phyloP scores from a whole-genome alignment of 768 basidiomycete genomes.

The Mrakia hoshinonis region DNA sequence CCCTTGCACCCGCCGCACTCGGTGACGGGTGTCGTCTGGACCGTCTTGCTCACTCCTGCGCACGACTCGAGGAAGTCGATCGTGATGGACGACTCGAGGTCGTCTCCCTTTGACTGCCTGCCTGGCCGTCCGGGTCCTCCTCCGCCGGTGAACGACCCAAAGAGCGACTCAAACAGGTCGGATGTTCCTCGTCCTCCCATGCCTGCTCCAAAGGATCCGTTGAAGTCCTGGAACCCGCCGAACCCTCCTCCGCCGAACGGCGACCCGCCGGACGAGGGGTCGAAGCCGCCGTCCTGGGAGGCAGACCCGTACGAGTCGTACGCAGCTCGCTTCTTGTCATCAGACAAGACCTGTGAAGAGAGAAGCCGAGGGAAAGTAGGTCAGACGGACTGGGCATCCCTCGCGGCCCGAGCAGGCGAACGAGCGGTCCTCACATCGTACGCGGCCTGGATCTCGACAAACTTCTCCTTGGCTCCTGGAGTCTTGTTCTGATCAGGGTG shows the following conservation, averaged over 20 bases:
- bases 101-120: conserved; percentile 52
- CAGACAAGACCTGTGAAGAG: conserved; percentile 65
- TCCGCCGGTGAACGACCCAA: conserved; percentile 54
- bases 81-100: conserved; percentile 67
- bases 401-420: not conserved
- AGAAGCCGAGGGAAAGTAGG: not conserved
- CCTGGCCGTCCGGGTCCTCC: conserved; percentile 43
- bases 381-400: not conserved
- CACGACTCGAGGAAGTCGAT: conserved; percentile 91
- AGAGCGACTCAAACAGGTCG: conserved; percentile 79
- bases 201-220: conserved; percentile 45
- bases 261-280: conserved; percentile 50
- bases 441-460: conserved; percentile 91
- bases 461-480: conserved; percentile 78
- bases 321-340: conserved; percentile 80
- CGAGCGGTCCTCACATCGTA: conserved; percentile 64
- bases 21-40: conserved; percentile 69
- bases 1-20: conserved; percentile 79
- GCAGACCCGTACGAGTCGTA: conserved; percentile 89
- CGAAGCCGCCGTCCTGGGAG: conserved; percentile 88
- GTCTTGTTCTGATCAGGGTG: conserved; percentile 91
- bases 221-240: conserved; percentile 65
- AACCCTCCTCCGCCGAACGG: conserved; percentile 57
- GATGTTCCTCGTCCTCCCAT: conserved; percentile 18
- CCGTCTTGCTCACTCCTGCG: conserved; percentile 68